phyloP scores from a whole-genome alignment of 148 eudicot genomes.

The Suaeda aralocaspica region DNA sequence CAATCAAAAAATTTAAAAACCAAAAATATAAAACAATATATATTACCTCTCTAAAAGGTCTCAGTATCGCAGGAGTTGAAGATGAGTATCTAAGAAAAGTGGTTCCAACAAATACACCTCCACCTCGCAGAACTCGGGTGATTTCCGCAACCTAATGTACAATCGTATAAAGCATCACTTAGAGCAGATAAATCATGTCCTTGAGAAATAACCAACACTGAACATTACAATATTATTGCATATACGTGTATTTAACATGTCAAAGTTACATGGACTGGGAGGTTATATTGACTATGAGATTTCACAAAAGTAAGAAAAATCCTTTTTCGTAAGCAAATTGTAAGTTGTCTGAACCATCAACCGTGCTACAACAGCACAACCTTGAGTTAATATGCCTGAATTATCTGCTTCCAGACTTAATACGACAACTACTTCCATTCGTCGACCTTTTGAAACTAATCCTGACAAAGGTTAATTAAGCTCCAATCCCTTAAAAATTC shows the following conservation, averaged over 20 bases:
- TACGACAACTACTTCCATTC: not conserved
- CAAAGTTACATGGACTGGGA: not conserved
- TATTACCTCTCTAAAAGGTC: constrained; percentile 69
- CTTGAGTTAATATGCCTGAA: not conserved
- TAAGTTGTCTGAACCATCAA: not conserved
- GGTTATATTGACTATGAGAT: not conserved
- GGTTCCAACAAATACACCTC: constrained; percentile 86
- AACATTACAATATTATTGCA: not conserved
- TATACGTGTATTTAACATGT: not conserved
- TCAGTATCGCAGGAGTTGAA: constrained; percentile 61
- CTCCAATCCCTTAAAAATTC: not conserved
- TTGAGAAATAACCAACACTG: not conserved
- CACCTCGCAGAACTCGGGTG: constrained; percentile 75
- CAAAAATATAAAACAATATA: no score
- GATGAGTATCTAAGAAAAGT: constrained; percentile 80
- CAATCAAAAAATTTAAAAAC: no score
- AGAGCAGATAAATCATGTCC: not conserved
- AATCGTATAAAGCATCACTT: constrained; percentile 8
- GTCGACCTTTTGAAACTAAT: not conserved
- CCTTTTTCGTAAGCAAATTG: not conserved
- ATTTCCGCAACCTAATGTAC: constrained; percentile 80
- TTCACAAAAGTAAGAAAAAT: constrained; percentile 5
- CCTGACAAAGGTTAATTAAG: not conserved
- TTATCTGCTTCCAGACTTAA: not conserved
- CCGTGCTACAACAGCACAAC: not conserved